Evolutionary conservation across 129 eudicot genomes (phyloP), one percentile per base, ranked within the genome.

Genomic region (Lactuca saligna): DNA sequence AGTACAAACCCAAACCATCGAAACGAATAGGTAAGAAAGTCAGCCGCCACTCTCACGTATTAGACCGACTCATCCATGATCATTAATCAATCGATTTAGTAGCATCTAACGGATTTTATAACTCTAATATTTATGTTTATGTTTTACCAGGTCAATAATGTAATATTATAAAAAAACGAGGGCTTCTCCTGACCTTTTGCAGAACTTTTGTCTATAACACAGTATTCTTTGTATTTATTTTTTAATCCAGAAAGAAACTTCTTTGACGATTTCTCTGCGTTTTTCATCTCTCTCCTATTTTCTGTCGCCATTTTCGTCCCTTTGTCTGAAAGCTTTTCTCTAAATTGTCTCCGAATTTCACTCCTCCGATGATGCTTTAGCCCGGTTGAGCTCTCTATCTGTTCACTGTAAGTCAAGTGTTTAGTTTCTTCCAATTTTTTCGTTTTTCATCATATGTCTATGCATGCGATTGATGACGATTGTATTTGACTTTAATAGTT

Each of bases 261-360:
- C 9, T 57, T 65, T 74, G 73, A 74, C 79, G 6, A 65, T 37
- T 74, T 74, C 73, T 51, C 63, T 32, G 34, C 58, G 35, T 15
- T 8, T 56, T 41, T 15, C 17, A 39, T 35, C 35, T 63, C 50
- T 63, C 71, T 41, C 65, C 59, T 57, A 4, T 34, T 42, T 66
- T 74, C 66, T 66, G 59, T 74, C 67, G 67, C 72, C 79, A 74
- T 65, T 65, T 74, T 74, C 61, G 78, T 31, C 66, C 72, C 78
- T 41, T 62, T 55, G 72, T 65, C 17, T 25, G 54, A 34, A 50
- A 57, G 48, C 17, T 74, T 13, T 65, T 48, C 66, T 34, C 60
- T 65, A 42, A 65, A 56, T 65, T 56, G 63, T 65, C 79, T 74
- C 73, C 79, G 72, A 48, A 74, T 57, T 65, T 31, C 79, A 57